A percentile compares a stretch with the other conserved stretches of the same genome.
Conservation (phyloP, 768 basidiomycete species). For the Gelatoporia subvermispora region DNA sequence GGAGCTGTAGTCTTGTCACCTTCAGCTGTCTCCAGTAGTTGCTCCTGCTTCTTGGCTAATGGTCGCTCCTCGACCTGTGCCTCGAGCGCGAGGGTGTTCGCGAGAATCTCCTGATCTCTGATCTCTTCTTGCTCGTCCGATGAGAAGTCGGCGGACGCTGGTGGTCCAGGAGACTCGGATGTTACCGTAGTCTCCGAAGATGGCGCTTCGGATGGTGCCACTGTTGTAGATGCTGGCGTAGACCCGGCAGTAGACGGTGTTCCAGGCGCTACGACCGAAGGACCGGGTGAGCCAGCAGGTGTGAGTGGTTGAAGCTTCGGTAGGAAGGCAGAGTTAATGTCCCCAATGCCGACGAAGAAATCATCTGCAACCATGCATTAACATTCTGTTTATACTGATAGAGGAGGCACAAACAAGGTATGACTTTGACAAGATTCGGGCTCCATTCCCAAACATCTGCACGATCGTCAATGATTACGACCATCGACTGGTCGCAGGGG, state of each 20-base stretch:
- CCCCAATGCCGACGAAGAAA: slow-evolving; percentile 96
- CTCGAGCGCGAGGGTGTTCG: slow-evolving; percentile 73
- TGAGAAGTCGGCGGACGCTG: neutral
- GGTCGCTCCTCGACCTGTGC: slow-evolving; percentile 84
- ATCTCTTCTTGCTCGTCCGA: slow-evolving; percentile 32
- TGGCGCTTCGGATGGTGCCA: neutral
- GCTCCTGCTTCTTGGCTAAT: slow-evolving; percentile 83
- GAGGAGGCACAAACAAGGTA: slow-evolving; percentile 68
- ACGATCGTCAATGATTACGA: slow-evolving; percentile 97
- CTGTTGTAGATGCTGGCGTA: neutral
- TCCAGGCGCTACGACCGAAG: neutral
- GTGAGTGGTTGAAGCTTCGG: slow-evolving; percentile 67
- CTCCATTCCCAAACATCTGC: slow-evolving; percentile 99
- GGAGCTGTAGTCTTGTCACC: slow-evolving; percentile 10
- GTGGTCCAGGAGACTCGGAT: neutral
- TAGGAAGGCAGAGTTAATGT: slow-evolving; percentile 94
- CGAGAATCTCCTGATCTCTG: slow-evolving; percentile 52
- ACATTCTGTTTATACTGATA: neutral
- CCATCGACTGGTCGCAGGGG: slow-evolving; percentile 97
- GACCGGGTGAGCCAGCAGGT: slow-evolving; percentile 27
- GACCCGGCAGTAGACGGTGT: neutral
- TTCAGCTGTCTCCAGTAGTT: slow-evolving; percentile 47
- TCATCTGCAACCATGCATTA: slow-evolving; percentile 58
- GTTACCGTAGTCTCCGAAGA: neutral
- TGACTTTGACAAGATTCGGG: slow-evolving; percentile 93